Percentiles rank a stretch among this genome's conserved stretches.
Evolutionary conservation across 2,329 filamentous ascomycete genomes (phyloP).

Genomic region (Penicillium sp.): DNA sequence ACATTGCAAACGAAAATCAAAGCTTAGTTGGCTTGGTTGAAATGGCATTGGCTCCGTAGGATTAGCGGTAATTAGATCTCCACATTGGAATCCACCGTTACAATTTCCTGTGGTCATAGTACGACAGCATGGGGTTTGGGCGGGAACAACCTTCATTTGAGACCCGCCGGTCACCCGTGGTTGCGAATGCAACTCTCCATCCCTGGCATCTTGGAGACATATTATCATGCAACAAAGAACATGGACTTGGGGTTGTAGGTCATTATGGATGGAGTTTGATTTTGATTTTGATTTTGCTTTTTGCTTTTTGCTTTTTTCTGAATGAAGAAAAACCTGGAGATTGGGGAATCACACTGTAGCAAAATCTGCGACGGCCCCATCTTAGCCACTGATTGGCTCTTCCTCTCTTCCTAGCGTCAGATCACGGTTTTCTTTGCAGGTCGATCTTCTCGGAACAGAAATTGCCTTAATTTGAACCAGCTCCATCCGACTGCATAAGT

Average conservation of each 20-base stretch:
- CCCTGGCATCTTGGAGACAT: not conserved
- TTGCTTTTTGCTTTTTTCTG: not conserved
- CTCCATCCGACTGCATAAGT: conserved; percentile 16
- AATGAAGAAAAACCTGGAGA: not conserved
- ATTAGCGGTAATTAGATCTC: not conserved
- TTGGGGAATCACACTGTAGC: not conserved
- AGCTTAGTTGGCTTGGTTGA: not conserved
- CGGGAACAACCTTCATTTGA: conserved; percentile 19
- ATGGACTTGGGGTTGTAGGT: no score
- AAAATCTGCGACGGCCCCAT: not conserved
- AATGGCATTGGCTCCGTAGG: no score
- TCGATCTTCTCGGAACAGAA: conserved; percentile 8
- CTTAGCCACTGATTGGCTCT: not conserved
- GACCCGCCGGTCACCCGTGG: not conserved
- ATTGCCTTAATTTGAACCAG: conserved; percentile 8
- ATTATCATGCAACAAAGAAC: no score
- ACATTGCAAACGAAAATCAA: not conserved
- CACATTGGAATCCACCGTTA: conserved; percentile 4
- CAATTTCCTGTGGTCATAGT: no score
- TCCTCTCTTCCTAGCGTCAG: conserved; percentile 3
- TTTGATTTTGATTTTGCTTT: not conserved
- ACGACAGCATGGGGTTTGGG: conserved; percentile 6
- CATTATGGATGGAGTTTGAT: not conserved
- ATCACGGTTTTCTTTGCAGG: conserved; percentile 9
- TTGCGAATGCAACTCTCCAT: not conserved